Conservation (phyloP, 768 basidiomycete species). For the Lentinula boryana region DNA sequence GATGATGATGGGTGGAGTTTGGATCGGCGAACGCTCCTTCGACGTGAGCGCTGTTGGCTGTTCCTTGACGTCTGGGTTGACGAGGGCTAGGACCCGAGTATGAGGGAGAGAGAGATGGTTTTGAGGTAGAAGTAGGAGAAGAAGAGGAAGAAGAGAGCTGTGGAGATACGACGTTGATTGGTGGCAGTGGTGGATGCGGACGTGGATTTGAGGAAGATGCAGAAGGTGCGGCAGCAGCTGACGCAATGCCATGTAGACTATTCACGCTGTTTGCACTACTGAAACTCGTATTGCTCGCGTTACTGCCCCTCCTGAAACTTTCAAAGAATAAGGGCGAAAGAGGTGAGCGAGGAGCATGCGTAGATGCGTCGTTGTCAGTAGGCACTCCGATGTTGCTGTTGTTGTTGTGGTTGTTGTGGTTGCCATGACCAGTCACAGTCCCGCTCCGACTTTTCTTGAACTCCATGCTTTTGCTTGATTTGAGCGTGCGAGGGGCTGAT, state of each 20-base stretch:
- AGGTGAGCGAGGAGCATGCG: slow-evolving; percentile 18
- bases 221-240: slow-evolving; percentile 16
- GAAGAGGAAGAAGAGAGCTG: not conserved
- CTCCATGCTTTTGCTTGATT: slow-evolving; percentile 65
- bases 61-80: slow-evolving; percentile 19
- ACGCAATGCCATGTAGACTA: not conserved
- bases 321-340: slow-evolving; percentile 27
- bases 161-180: not conserved
- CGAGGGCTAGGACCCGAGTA: not conserved
- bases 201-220: not conserved
- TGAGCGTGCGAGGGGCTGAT: slow-evolving; percentile 32
- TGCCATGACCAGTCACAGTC: slow-evolving; percentile 2
- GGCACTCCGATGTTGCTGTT: not conserved
- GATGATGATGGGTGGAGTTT: slow-evolving; percentile 5
- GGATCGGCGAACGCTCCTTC: slow-evolving; percentile 16
- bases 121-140: too few relatives aligned
- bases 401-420: not conserved
- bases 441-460: slow-evolving; percentile 32
- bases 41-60: slow-evolving; percentile 17
- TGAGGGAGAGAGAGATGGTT: not conserved
- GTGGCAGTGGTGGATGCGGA: slow-evolving; percentile 4
- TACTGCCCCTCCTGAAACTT: slow-evolving; percentile 29
- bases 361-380: not conserved
- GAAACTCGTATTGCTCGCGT: slow-evolving; percentile 28
- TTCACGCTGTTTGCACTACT: slow-evolving; percentile 14